Evolutionary conservation across 2,329 filamentous ascomycete genomes (phyloP).

Genomic region (Cladobotryum protrusum): DNA sequence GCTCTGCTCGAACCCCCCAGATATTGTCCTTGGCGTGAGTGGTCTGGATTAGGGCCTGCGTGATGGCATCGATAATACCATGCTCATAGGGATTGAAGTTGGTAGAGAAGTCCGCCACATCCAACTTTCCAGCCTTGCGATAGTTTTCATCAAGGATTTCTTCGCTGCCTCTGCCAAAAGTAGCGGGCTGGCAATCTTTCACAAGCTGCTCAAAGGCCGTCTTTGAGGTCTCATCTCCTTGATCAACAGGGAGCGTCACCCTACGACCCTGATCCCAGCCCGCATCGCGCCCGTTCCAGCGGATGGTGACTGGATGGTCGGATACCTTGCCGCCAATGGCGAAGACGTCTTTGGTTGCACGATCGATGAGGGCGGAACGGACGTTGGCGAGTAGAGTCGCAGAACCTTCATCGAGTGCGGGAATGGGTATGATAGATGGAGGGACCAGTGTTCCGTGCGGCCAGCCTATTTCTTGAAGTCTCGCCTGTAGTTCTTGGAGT

Average conservation of each 20-base stretch:
- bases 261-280: neutral
- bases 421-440: no score
- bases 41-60: neutral
- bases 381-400: neutral
- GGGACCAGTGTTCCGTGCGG: no score
- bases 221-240: neutral
- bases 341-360: neutral
- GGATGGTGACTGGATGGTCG: neutral
- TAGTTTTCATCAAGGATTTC: constrained; percentile 47
- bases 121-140: constrained; percentile 47
- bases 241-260: neutral
- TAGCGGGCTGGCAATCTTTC: constrained; percentile 33
- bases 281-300: neutral
- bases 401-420: no score
- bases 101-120: constrained; percentile 38
- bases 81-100: constrained; percentile 15
- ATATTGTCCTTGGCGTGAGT: neutral
- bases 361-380: neutral
- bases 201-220: neutral
- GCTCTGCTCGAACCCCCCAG: neutral
- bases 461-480: no score
- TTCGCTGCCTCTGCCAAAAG: constrained; percentile 39
- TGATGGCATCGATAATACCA: neutral
- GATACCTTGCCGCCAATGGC: neutral
- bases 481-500: no score